phyloP scores from a whole-genome alignment of 129 eudicot species.

The Pulicaria dysenterica region DNA sequence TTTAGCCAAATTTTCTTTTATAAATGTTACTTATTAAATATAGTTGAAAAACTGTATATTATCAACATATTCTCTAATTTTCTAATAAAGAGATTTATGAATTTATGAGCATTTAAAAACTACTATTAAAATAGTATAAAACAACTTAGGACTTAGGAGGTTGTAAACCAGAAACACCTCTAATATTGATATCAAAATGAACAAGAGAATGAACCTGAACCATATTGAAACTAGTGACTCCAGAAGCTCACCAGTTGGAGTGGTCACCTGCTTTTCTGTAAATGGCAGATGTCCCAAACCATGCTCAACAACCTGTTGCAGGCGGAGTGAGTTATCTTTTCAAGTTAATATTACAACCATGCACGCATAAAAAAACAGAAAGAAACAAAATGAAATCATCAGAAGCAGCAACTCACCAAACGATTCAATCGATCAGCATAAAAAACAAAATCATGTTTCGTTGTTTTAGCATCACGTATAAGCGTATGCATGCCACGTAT shows the following conservation, averaged over 20 bases:
- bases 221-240: not conserved
- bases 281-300: slow-evolving; percentile 94
- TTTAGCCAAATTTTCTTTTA: too few species aligned
- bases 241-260: slow-evolving; percentile 80
- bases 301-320: slow-evolving; percentile 81
- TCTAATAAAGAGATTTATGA: too few species aligned
- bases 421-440: slow-evolving; percentile 84
- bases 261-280: slow-evolving; percentile 83
- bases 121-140: too few species aligned
- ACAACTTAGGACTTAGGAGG: not conserved
- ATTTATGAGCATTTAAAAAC: too few species aligned
- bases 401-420: slow-evolving; percentile 51
- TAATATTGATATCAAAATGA: too few species aligned
- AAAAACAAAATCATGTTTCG: slow-evolving; percentile 81
- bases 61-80: too few species aligned
- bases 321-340: not conserved
- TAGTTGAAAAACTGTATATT: too few species aligned
- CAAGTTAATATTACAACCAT: not conserved
- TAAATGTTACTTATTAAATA: too few species aligned
- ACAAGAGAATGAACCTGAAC: not conserved
- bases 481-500: slow-evolving; percentile 95
- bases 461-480: slow-evolving; percentile 79
- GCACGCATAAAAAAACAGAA: not conserved
- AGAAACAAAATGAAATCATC: not conserved
- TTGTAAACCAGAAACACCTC: not conserved